These are phyloP conservation scores for Buddleja alternifolia DNA, from an alignment of 257 asterid genomes.

Conservation along the genomic window DNA sequence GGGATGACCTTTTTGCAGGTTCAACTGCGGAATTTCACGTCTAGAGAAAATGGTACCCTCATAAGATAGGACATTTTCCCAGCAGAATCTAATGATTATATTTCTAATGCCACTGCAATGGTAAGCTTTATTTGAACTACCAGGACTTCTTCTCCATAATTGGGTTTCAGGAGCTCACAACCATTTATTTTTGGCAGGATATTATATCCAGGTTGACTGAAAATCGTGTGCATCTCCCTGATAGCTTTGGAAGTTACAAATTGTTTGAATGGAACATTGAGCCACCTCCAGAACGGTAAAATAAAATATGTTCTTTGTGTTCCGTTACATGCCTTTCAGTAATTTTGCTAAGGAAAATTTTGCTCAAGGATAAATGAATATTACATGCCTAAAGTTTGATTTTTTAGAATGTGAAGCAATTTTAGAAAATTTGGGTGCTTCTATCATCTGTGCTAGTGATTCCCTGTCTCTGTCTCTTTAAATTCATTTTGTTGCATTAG, in stretches of 20 bases:
- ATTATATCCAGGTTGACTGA: slow-evolving; percentile 61
- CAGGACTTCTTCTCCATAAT: slow-evolving; percentile 10
- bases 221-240: slow-evolving; percentile 62
- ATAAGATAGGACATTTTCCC: slow-evolving; percentile 78
- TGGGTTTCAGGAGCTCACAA: slow-evolving; percentile 28
- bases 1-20: slow-evolving; percentile 59
- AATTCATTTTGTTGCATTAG: not conserved
- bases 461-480: not conserved
- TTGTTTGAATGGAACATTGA: slow-evolving; percentile 63
- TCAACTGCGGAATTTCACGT: slow-evolving; percentile 58
- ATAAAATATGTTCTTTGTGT: slow-evolving; percentile 13
- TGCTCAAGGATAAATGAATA: not conserved
- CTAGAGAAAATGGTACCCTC: slow-evolving; percentile 66
- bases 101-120: slow-evolving; percentile 70
- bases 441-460: not conserved
- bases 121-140: slow-evolving; percentile 42
- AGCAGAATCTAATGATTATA: slow-evolving; percentile 53
- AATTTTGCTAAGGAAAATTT: not conserved
- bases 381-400: no score
- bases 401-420: slow-evolving; percentile 7
- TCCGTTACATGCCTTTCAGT: slow-evolving; percentile 14
- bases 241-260: slow-evolving; percentile 75
- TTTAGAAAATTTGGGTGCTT: not conserved
- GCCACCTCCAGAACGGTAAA: slow-evolving; percentile 66
- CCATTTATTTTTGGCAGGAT: slow-evolving; percentile 47